Evolutionary conservation across 2,329 filamentous ascomycete species (phyloP).

Genomic region (Botrytis sinoallii): DNA sequence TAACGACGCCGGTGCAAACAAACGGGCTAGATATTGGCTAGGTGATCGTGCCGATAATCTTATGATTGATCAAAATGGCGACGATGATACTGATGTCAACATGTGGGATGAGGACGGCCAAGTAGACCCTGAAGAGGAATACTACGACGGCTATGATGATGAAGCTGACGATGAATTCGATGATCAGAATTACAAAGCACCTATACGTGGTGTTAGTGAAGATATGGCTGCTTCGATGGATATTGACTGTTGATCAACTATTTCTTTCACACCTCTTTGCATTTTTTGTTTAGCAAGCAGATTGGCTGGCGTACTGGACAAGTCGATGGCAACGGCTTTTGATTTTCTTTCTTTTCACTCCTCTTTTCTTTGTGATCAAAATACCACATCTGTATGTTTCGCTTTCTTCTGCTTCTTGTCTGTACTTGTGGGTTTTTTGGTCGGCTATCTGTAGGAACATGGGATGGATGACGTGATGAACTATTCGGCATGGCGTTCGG

Average conservation of each 20-base stretch:
- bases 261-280: constrained; percentile 1
- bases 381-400: constrained; percentile 2
- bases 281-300: not conserved
- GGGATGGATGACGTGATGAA: constrained; percentile 16
- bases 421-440: constrained; percentile 16
- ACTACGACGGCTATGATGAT: constrained; percentile 39
- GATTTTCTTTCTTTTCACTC: not conserved
- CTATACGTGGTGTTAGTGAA: constrained; percentile 57
- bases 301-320: constrained; percentile 16
- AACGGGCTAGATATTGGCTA: constrained; percentile 86
- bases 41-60: constrained; percentile 57
- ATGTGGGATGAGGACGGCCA: constrained; percentile 45
- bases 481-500: constrained; percentile 18
- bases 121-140: constrained; percentile 44
- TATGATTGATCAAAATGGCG: constrained; percentile 42
- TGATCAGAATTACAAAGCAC: constrained; percentile 44
- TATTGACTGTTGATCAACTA: constrained; percentile 43
- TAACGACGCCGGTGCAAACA: constrained; percentile 58
- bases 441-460: constrained; percentile 16
- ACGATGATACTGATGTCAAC: constrained; percentile 42
- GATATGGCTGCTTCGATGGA: constrained; percentile 63
- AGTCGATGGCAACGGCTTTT: constrained; percentile 23
- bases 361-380: not conserved
- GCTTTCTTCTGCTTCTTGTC: constrained; percentile 21
- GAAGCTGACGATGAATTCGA: constrained; percentile 38